These are phyloP conservation scores for Termitomyces sp. DNA, from an alignment of 768 basidiomycete genomes.

Conservation along the genomic window DNA sequence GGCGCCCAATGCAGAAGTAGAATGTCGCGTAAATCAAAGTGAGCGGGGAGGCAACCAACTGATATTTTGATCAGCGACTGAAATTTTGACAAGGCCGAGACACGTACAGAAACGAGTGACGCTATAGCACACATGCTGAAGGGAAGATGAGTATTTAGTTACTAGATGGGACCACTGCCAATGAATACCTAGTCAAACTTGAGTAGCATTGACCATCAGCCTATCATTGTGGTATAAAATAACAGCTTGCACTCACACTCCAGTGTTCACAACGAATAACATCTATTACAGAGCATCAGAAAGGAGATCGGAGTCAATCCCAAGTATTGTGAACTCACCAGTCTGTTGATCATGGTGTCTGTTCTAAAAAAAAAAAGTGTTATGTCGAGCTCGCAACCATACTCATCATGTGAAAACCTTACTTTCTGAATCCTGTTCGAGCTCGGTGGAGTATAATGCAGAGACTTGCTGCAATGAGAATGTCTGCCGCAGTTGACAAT, in stretches of 20 bases:
- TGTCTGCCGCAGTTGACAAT: constrained; percentile 44
- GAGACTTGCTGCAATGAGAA: constrained; percentile 48
- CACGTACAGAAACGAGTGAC: constrained; percentile 45
- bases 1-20: constrained; percentile 52
- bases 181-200: constrained; percentile 37
- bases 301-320: background rate
- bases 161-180: background rate
- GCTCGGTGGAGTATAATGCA: constrained; percentile 44
- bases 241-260: constrained; percentile 32
- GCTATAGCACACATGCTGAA: constrained; percentile 44
- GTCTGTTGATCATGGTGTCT: constrained; percentile 49
- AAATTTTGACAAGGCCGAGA: background rate
- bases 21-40: constrained; percentile 50
- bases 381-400: background rate
- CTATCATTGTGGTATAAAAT: too few species aligned
- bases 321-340: constrained; percentile 29
- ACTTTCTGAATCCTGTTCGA: constrained; percentile 53
- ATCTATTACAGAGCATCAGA: constrained; percentile 32
- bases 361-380: constrained; percentile 27
- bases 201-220: constrained; percentile 9
- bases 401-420: background rate
- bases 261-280: constrained; percentile 54
- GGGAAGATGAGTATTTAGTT: background rate
- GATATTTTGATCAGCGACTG: background rate
- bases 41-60: constrained; percentile 38